These are phyloP conservation scores for Pelargonium fulgidum DNA, from an alignment of 441 rosid species.

Conservation along the genomic window DNA sequence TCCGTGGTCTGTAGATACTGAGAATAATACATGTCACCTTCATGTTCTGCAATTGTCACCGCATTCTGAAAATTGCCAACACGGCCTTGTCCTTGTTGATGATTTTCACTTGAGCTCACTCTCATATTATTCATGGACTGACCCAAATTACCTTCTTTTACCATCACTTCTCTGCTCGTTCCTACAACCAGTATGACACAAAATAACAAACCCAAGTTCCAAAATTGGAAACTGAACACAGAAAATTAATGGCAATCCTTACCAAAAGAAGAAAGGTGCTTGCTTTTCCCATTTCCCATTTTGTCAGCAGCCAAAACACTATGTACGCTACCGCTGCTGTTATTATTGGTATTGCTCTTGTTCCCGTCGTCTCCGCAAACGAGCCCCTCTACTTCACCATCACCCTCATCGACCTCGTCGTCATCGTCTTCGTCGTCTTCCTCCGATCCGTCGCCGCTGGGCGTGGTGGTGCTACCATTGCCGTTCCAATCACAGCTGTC, in stretches of 20 bases:
- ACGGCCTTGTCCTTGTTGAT: conserved; percentile 27
- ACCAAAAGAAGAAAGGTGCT: conserved; percentile 31
- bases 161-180: conserved; percentile 33
- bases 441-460: conserved; percentile 47
- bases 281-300: conserved; percentile 38
- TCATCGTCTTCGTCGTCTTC: conserved; percentile 35
- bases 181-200: conserved; percentile 21
- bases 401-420: conserved; percentile 20
- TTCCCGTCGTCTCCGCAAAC: conserved; percentile 11
- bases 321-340: conserved; percentile 21
- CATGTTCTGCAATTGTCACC: conserved; percentile 47
- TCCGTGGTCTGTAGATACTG: conserved; percentile 44
- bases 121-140: conserved; percentile 5
- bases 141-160: conserved; percentile 32
- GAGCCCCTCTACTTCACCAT: conserved; percentile 18
- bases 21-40: conserved; percentile 54
- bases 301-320: conserved; percentile 20
- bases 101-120: conserved; percentile 19
- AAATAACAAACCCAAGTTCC: conserved; percentile 10
- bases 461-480: conserved; percentile 23
- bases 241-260: conserved; percentile 13
- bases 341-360: conserved; percentile 18
- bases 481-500: conserved; percentile 29
- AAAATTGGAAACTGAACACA: conserved; percentile 1
- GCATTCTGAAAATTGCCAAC: conserved; percentile 24